Percentiles rank a stretch among this genome's conserved stretches.
These are phyloP conservation scores for Thermothielavioides terrestris DNA, from an alignment of 495 filamentous ascomycete genomes.

Conservation along the genomic window DNA sequence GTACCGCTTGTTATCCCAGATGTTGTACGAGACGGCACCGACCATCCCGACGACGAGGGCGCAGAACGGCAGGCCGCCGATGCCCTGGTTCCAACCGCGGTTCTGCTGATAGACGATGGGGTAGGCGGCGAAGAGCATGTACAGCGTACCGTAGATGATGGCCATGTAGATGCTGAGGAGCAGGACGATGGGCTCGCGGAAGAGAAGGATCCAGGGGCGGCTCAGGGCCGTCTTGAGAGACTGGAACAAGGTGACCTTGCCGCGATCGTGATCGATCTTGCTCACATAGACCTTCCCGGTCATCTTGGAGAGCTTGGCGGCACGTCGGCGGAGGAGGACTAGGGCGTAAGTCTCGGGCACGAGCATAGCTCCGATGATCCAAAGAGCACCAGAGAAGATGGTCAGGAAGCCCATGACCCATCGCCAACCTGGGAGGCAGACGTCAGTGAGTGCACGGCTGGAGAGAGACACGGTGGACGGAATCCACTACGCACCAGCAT, in stretches of 20 bases:
- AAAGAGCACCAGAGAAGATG: slow-evolving; percentile 64
- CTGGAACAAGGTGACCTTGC: slow-evolving; percentile 38
- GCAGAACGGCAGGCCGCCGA: slow-evolving; percentile 68
- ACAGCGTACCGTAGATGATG: slow-evolving; percentile 74
- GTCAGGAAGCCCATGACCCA: slow-evolving; percentile 57
- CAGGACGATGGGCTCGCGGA: slow-evolving; percentile 74
- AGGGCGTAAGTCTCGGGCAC: slow-evolving; percentile 78
- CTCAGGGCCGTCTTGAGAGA: slow-evolving; percentile 44
- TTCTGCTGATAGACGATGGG: slow-evolving; percentile 66
- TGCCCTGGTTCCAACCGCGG: slow-evolving; percentile 62
- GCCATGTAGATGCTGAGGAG: slow-evolving; percentile 67
- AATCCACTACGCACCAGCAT: slow-evolving; percentile 21
- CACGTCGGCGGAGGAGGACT: slow-evolving; percentile 61
- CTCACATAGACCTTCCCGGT: slow-evolving; percentile 56
- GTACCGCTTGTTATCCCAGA: slow-evolving; percentile 58
- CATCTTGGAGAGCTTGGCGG: slow-evolving; percentile 52
- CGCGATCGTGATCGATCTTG: slow-evolving; percentile 46
- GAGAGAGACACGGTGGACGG: slow-evolving; percentile 15
- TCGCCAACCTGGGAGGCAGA: slow-evolving; percentile 50
- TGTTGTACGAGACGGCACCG: slow-evolving; percentile 54
- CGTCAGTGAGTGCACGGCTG: no score
- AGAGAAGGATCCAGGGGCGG: slow-evolving; percentile 67
- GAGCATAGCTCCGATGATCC: slow-evolving; percentile 50
- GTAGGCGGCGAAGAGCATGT: slow-evolving; percentile 85
- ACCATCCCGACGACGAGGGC: slow-evolving; percentile 74